A percentile compares a stretch with the other conserved stretches of the same genome.
These are phyloP conservation scores for Aureobasidium sp. DNA, from an alignment of 2,329 filamentous ascomycete species.

Conservation along the genomic window DNA sequence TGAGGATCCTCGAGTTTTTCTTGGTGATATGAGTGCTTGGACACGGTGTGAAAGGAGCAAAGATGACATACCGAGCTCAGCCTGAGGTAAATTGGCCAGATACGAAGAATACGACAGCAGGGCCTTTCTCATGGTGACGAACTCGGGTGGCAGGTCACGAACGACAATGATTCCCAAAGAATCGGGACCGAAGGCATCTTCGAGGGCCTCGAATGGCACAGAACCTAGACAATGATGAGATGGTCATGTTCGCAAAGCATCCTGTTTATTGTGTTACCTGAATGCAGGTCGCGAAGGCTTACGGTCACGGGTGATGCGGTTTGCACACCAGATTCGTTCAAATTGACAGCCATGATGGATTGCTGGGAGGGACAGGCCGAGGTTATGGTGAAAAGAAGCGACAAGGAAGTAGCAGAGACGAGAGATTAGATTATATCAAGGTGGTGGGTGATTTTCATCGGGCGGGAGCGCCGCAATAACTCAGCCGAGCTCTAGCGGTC, in stretches of 20 bases:
- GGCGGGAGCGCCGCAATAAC: conserved; percentile 1
- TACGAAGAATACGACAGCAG: conserved; percentile 84
- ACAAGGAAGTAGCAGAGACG: not conserved
- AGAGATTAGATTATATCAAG: not conserved
- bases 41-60: not conserved
- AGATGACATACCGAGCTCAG: conserved; percentile 57
- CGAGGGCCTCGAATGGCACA: conserved; percentile 61
- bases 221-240: conserved; percentile 42
- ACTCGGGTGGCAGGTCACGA: conserved; percentile 69
- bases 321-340: conserved; percentile 15
- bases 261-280: conserved; percentile 17
- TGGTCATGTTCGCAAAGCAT: conserved; percentile 14
- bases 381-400: not conserved
- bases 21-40: conserved; percentile 18
- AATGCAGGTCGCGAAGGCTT: conserved; percentile 34
- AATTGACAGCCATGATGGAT: conserved; percentile 16
- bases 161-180: conserved; percentile 93
- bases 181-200: conserved; percentile 79
- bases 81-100: conserved; percentile 68
- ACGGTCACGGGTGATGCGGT: conserved; percentile 36
- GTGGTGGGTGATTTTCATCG: not conserved
- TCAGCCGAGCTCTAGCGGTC: conserved; percentile 7
- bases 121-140: conserved; percentile 61
- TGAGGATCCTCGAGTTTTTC: conserved; percentile 42
- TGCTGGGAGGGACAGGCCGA: too few species aligned